These are phyloP conservation scores for Bidens hawaiensis DNA, from an alignment of 140 eudicot species.

Conservation along the genomic window DNA sequence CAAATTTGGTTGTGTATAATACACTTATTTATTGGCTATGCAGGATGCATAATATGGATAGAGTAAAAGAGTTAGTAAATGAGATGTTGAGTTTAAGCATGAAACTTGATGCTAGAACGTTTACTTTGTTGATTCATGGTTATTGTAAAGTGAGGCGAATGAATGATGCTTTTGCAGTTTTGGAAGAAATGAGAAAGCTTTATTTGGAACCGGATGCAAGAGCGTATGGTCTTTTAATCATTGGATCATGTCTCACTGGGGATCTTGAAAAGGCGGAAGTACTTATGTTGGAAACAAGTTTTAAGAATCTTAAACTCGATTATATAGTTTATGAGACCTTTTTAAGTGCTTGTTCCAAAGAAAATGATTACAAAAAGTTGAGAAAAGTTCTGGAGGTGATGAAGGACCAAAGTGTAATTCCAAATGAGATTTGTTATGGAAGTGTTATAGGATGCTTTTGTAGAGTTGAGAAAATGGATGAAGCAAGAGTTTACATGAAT, in stretches of 20 bases:
- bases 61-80: slow-evolving; percentile 24
- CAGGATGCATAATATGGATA: slow-evolving; percentile 32
- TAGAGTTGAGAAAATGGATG: slow-evolving; percentile 29
- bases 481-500: slow-evolving; percentile 33
- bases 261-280: slow-evolving; percentile 35
- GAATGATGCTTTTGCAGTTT: slow-evolving; percentile 35
- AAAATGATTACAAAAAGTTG: slow-evolving; percentile 20
- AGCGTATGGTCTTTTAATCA: slow-evolving; percentile 35
- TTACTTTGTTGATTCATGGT: slow-evolving; percentile 36
- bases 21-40: slow-evolving; percentile 43
- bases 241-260: slow-evolving; percentile 23
- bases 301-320: slow-evolving; percentile 27
- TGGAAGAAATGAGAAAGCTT: slow-evolving; percentile 41
- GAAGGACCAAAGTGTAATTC: slow-evolving; percentile 30
- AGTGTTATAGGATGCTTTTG: slow-evolving; percentile 32
- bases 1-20: slow-evolving; percentile 38
- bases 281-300: slow-evolving; percentile 23
- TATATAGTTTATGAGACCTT: slow-evolving; percentile 27
- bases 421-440: slow-evolving; percentile 34
- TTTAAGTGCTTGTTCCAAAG: slow-evolving; percentile 30
- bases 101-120: slow-evolving; percentile 34
- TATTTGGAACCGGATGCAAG: slow-evolving; percentile 36
- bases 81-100: slow-evolving; percentile 33
- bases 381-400: slow-evolving; percentile 30
- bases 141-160: slow-evolving; percentile 27